Evolutionary conservation across 805 yeast species (phyloP).

Genomic region (Monosporozyma aerobia): DNA sequence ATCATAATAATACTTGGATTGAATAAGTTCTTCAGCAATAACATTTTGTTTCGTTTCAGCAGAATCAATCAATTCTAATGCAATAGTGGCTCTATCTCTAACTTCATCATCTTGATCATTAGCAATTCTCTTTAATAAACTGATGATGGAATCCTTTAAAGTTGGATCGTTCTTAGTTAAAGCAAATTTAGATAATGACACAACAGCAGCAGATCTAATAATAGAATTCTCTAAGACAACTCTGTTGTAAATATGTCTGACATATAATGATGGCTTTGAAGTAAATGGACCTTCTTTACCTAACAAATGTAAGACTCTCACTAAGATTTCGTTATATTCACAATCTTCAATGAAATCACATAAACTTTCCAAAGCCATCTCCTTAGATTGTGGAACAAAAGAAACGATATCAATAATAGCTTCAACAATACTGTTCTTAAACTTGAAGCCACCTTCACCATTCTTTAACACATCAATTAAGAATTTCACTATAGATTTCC

Average conservation of each 20-base stretch:
- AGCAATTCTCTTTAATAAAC: constrained; percentile 72
- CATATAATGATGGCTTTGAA: constrained; percentile 76
- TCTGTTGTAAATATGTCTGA: constrained; percentile 93
- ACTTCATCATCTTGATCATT: constrained; percentile 93
- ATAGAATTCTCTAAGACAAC: constrained; percentile 93
- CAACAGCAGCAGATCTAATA: constrained; percentile 91
- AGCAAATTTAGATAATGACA: constrained; percentile 86
- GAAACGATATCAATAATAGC: constrained; percentile 87
- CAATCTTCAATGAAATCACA: constrained; percentile 98
- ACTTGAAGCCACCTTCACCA: constrained; percentile 73
- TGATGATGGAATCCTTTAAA: constrained; percentile 59
- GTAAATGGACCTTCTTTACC: constrained; percentile 94
- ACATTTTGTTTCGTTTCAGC: constrained; percentile 27
- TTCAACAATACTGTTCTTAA: constrained; percentile 82
- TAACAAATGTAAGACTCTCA: constrained; percentile 81
- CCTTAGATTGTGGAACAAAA: constrained; percentile 76
- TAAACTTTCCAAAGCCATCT: constrained; percentile 72
- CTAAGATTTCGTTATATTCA: constrained; percentile 88
- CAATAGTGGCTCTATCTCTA: constrained; percentile 90
- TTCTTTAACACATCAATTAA: constrained; percentile 77
- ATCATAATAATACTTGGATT: constrained; percentile 62
- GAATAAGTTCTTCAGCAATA: constrained; percentile 42
- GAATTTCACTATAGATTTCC: constrained; percentile 71
- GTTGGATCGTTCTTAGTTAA: constrained; percentile 57
- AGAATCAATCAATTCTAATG: constrained; percentile 55